Percentiles rank a stretch among this genome's conserved stretches.
Evolutionary conservation across 2,329 filamentous ascomycete species (phyloP).

Genomic region (Fusarium solani-melongenae): DNA sequence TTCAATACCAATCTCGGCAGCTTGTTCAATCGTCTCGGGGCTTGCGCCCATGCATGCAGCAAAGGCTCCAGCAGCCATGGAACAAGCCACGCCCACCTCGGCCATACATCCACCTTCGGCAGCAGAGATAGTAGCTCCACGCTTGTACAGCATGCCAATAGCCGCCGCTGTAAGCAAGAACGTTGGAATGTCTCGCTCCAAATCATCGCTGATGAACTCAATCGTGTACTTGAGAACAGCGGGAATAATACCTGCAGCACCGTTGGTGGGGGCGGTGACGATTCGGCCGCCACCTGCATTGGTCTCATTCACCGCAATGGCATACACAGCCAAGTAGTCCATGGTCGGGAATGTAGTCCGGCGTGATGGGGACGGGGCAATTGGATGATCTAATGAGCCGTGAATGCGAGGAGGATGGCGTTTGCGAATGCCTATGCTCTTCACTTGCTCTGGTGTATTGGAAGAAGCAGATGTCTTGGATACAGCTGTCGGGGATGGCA

Average conservation of each 20-base stretch:
- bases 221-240: slow-evolving; percentile 62
- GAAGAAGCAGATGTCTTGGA: background rate
- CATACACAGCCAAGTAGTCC: slow-evolving; percentile 63
- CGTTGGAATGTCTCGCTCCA: slow-evolving; percentile 60
- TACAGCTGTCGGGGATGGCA: slow-evolving; percentile 7
- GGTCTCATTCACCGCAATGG: slow-evolving; percentile 65
- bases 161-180: slow-evolving; percentile 62
- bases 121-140: slow-evolving; percentile 62
- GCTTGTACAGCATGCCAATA: slow-evolving; percentile 65
- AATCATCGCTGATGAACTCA: slow-evolving; percentile 62
- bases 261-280: slow-evolving; percentile 63
- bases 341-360: slow-evolving; percentile 61
- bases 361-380: slow-evolving; percentile 57
- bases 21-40: slow-evolving; percentile 62
- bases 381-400: slow-evolving; percentile 58
- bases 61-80: slow-evolving; percentile 63
- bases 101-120: slow-evolving; percentile 65
- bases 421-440: slow-evolving; percentile 13
- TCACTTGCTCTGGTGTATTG: slow-evolving; percentile 9
- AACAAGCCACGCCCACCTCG: slow-evolving; percentile 64
- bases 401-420: slow-evolving; percentile 55
- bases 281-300: slow-evolving; percentile 63
- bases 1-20: slow-evolving; percentile 64
- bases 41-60: slow-evolving; percentile 63
- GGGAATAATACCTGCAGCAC: slow-evolving; percentile 62